Evolutionary conservation across 164 flowering plant species (phyloP).

Genomic region (Berberis vulgaris): DNA sequence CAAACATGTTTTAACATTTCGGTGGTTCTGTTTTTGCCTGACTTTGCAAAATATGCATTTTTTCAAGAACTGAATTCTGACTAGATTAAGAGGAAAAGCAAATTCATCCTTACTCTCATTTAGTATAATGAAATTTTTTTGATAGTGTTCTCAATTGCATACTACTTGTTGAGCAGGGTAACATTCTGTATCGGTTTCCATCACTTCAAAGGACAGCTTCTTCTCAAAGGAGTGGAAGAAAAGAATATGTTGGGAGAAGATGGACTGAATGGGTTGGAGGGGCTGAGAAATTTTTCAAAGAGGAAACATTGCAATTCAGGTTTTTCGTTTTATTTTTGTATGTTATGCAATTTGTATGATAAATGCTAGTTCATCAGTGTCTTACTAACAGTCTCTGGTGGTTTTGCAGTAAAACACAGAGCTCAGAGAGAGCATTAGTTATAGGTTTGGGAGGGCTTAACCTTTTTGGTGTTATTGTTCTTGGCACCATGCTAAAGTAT

Average conservation of each 20-base stretch:
- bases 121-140: too few species aligned
- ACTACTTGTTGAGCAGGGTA: slow-evolving; percentile 49
- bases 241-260: slow-evolving; percentile 80
- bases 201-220: slow-evolving; percentile 88
- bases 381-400: slow-evolving; percentile 7
- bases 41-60: too few species aligned
- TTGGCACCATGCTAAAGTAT: slow-evolving; percentile 79
- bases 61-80: too few species aligned
- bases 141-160: too few species aligned
- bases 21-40: too few species aligned
- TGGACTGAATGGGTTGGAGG: slow-evolving; percentile 78
- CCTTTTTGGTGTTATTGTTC: slow-evolving; percentile 81
- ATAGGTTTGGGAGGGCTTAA: slow-evolving; percentile 88
- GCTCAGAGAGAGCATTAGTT: slow-evolving; percentile 78
- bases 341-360: background rate
- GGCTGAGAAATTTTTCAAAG: slow-evolving; percentile 59
- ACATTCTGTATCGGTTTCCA: slow-evolving; percentile 82
- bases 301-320: slow-evolving; percentile 86
- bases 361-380: background rate
- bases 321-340: slow-evolving; percentile 10
- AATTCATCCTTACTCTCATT: too few species aligned
- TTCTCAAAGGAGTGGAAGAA: slow-evolving; percentile 46
- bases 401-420: slow-evolving; percentile 60
- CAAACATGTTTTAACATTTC: too few species aligned
- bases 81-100: too few species aligned